These are phyloP conservation scores for Paracorniculantispora psalliotae DNA, from an alignment of 2,329 filamentous ascomycete genomes.

Conservation along the genomic window DNA sequence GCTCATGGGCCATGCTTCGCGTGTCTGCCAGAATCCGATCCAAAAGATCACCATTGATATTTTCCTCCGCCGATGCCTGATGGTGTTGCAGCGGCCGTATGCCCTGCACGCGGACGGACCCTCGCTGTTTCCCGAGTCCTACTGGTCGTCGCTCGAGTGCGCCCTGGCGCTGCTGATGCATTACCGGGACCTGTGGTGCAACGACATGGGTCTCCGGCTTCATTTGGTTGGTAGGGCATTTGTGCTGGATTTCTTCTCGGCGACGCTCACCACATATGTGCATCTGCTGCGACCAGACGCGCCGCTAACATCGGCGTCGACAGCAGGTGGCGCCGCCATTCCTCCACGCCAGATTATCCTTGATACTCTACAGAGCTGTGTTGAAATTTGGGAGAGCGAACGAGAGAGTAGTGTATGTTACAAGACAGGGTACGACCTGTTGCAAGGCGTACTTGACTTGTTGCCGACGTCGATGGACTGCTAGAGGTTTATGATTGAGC, in stretches of 20 bases:
- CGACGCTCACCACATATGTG: constrained; percentile 28
- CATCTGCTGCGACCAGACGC: constrained; percentile 31
- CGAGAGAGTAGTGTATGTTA: constrained; percentile 32
- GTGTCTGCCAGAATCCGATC: constrained; percentile 24
- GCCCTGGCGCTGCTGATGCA: constrained; percentile 31
- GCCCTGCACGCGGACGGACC: constrained; percentile 30
- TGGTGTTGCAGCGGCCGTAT: constrained; percentile 32
- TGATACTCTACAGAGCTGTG: constrained; percentile 29
- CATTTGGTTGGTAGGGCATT: constrained; percentile 30
- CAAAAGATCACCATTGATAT: constrained; percentile 32
- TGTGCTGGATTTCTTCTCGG: constrained; percentile 33
- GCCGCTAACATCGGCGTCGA: constrained; percentile 24
- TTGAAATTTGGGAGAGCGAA: constrained; percentile 32
- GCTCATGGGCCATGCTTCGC: constrained; percentile 27
- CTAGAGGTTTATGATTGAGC: background rate
- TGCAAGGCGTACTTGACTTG: constrained; percentile 24
- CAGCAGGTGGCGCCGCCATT: constrained; percentile 24
- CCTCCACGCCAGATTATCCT: constrained; percentile 32
- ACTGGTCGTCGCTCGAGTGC: constrained; percentile 34
- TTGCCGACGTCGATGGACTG: constrained; percentile 19
- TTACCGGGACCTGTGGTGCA: constrained; percentile 31
- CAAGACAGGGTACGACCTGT: constrained; percentile 28
- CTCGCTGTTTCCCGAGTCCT: constrained; percentile 29
- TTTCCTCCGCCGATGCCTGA: constrained; percentile 30
- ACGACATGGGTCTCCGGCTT: constrained; percentile 22